phyloP scores from a whole-genome alignment of 352 stramenopile genomes.

The Lagenidium sp. region DNA sequence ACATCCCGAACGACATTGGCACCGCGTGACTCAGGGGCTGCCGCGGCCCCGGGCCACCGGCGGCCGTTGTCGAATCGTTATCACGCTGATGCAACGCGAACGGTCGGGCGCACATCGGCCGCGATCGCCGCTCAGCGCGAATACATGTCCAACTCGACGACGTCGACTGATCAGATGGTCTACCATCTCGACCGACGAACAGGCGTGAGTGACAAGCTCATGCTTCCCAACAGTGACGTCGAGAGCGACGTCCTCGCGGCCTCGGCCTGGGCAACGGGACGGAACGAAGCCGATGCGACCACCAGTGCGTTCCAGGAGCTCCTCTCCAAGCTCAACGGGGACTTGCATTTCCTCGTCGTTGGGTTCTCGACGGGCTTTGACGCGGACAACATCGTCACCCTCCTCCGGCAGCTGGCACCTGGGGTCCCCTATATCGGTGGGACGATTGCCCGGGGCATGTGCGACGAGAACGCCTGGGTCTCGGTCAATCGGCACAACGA shows the following conservation, averaged over 20 bases:
- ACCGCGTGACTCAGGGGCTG: conserved; percentile 1
- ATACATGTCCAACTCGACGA: no score
- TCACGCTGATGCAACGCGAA: conserved; percentile 2
- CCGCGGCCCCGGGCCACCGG: not conserved
- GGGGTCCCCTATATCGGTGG: conserved; percentile 79
- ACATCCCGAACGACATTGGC: conserved; percentile 11
- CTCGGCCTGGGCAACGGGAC: conserved; percentile 66
- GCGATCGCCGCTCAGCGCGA: no score
- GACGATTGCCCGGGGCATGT: conserved; percentile 78
- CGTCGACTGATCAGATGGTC: no score
- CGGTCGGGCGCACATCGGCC: no score
- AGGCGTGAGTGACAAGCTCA: conserved; percentile 36
- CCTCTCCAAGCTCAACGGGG: conserved; percentile 61
- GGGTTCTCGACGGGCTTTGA: conserved; percentile 81
- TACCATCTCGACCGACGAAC: conserved; percentile 36
- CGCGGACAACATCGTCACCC: conserved; percentile 56
- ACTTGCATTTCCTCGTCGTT: conserved; percentile 81
- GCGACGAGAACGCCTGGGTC: conserved; percentile 83
- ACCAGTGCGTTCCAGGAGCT: conserved; percentile 73
- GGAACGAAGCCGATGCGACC: conserved; percentile 63
- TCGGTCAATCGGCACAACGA: conserved; percentile 82
- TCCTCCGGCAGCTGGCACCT: conserved; percentile 65
- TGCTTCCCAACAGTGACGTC: conserved; percentile 25
- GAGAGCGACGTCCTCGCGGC: conserved; percentile 58
- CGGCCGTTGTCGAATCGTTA: no score